phyloP scores from a whole-genome alignment of 2,329 filamentous ascomycete species.

The Cercospora berteroae region DNA sequence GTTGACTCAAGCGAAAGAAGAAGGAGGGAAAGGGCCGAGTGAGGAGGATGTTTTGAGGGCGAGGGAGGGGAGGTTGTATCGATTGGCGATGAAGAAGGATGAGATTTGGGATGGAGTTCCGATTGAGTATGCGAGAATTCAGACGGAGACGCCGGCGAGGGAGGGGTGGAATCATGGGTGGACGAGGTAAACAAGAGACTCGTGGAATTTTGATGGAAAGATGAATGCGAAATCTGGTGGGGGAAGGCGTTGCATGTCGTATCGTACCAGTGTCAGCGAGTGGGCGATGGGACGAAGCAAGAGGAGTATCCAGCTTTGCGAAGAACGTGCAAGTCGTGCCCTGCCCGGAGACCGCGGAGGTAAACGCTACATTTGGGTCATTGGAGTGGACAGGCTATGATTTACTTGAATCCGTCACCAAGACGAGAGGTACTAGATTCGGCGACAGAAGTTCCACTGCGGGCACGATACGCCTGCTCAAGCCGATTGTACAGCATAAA shows the following conservation, averaged over 20 bases:
- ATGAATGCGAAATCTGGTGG: background rate
- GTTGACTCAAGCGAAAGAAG: background rate
- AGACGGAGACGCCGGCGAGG: conserved; percentile 77
- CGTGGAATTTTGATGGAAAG: background rate
- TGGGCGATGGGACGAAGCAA: too few species aligned
- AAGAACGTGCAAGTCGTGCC: background rate
- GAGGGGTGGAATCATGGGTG: conserved; percentile 92
- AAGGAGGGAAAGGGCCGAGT: conserved; percentile 27
- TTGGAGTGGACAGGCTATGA: too few species aligned
- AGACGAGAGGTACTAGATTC: too few species aligned
- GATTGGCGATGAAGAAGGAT: conserved; percentile 87
- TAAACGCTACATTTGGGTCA: too few species aligned
- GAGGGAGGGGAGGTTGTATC: conserved; percentile 66
- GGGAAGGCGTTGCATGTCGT: background rate
- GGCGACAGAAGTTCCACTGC: background rate
- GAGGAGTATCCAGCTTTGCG: background rate
- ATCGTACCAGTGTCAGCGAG: background rate
- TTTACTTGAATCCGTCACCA: too few species aligned
- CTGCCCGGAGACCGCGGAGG: too few species aligned
- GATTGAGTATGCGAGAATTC: conserved; percentile 82
- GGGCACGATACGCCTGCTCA: background rate
- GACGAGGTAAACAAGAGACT: conserved; percentile 57
- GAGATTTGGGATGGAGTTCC: conserved; percentile 78
- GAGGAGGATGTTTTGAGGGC: conserved; percentile 43
- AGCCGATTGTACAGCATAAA: background rate